Base-by-base conservation (phyloP, 176 grass and related monocot genomes). In the Urochloa ruziziensis region DNA sequence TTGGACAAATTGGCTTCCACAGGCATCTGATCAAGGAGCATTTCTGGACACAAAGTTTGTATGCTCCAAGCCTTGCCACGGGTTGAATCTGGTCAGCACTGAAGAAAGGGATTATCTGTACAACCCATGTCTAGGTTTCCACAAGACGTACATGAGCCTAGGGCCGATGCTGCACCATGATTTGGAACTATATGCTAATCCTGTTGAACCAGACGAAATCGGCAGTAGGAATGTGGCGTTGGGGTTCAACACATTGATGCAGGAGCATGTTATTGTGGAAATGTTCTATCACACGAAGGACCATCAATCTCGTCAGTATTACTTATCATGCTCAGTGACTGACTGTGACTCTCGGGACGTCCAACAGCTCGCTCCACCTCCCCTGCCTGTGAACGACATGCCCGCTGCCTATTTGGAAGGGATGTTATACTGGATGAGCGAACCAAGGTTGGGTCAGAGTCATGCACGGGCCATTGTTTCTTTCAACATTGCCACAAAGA, bases 11-110 rank as follows among this genome's bases (percentile, higher is more conserved):
- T 84, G 43, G 8, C 46, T 67, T 44, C 2, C 14, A 47, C 40
- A 7, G 21, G 53, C 68, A 61, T 17, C 39, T 62, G 17, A 43
- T 27, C 28, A 33, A 74, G 67, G 39, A 8, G 48, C 40, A 13
- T 62, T 21, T 29, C 57, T 74, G 61, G 56, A 52, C 42, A 53
- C 1, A 48, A 53, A 52, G 46, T 8, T 74, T 10, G 46, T 74
- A 34, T 74, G 70, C 70, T 74, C 81, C 29, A 83, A 83, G 42
- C 81, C 81, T 37, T 83, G 68, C 30, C 67, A 83, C 62, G 81
- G 81, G 4, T 24, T 83, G 57, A 83, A 83, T 30, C 81, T 74
- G 6, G 1, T 83, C 49, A 83, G 29, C 59, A 64, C 8, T 11
- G 69, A 61, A 14, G 49, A 18, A 6, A 40, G 11, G 69, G 69